These are phyloP conservation scores for Colletotrichum agaves DNA, from an alignment of 2,329 filamentous ascomycete genomes.

Conservation along the genomic window DNA sequence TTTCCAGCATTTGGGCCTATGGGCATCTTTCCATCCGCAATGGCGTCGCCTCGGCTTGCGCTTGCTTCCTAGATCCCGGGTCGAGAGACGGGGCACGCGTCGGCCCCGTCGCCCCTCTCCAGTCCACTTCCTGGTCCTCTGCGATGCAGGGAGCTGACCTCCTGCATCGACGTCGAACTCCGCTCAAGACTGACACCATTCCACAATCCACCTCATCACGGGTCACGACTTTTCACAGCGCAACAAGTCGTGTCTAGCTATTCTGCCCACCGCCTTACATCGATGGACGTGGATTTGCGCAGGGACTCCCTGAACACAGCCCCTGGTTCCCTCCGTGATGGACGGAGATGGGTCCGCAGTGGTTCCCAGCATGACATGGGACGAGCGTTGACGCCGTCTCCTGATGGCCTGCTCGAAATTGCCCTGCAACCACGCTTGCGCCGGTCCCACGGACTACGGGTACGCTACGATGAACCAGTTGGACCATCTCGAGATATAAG, in stretches of 20 bases:
- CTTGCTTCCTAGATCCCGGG: slow-evolving; percentile 20
- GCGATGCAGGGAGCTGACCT: slow-evolving; percentile 17
- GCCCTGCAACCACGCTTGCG: slow-evolving; percentile 15
- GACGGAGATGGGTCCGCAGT: slow-evolving; percentile 23
- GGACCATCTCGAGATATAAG: slow-evolving; percentile 35
- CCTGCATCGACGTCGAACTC: slow-evolving; percentile 30
- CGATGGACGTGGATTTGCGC: slow-evolving; percentile 28
- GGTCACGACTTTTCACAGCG: not conserved
- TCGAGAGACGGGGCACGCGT: not conserved
- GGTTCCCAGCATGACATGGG: slow-evolving; percentile 22
- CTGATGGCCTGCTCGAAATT: slow-evolving; percentile 32
- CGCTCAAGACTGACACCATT: not conserved
- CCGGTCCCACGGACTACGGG: slow-evolving; percentile 18
- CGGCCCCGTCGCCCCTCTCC: slow-evolving; percentile 9
- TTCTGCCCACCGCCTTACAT: slow-evolving; percentile 4
- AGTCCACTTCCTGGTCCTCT: not conserved
- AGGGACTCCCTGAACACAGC: slow-evolving; percentile 17
- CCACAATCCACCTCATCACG: not conserved
- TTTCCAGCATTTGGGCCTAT: slow-evolving; percentile 26
- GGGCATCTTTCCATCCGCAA: slow-evolving; percentile 30
- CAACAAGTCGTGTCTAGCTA: not conserved
- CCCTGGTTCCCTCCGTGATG: not conserved
- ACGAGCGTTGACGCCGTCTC: slow-evolving; percentile 25
- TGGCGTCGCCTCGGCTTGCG: slow-evolving; percentile 15
- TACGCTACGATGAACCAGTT: slow-evolving; percentile 2